Evolutionary conservation across 495 filamentous ascomycete species (phyloP), one percentile per base, ranked within the genome.

Genomic region (Trichoderma gamsii): DNA sequence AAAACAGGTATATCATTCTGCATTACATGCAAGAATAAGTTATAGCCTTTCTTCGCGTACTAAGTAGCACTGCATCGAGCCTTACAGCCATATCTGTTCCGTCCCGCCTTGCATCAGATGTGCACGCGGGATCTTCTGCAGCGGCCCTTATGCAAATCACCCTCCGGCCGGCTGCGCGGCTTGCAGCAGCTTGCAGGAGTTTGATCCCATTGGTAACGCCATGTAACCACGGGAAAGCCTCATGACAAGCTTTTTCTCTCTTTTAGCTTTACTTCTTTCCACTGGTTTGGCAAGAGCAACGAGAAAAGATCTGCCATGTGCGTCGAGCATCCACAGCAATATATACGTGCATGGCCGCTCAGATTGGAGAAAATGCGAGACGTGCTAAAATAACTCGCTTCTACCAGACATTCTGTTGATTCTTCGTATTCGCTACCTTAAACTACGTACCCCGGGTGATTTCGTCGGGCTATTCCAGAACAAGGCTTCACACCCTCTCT

Each of bases 71-170:
- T 13, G 56, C 56, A 61, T 61, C 56, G 2, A 61, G 56, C 56
- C 56, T 61, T 21, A n/a, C n/a, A 29, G 56, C 56, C 56, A 32
- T 61, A 32, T 61, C 27, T 23, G 56, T 12, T 12, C 51, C 51
- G 51, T 12, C 56, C 56, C 56, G 56, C 56, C 56, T 29, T 61
- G 56, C 56, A 61, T 61, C 56, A 29, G 23, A 61, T 61, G 56
- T 32, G 56, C 56, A 18, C 56, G 56, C 56, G 56, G 56, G 56
- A 61, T 61, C 56, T 18, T 32, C 56, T 61, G 56, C 56, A 61
- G 56, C 56, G 27, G 56, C 56, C 56, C 56, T 61, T 61, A 61
- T 61, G 56, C 56, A 61, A 61, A 61, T 16, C 56, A 61, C 56
- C 27, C 56, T 61, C 56, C 56, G 25, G 25, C 56, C 25, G 56